Conservation (phyloP, 169 alveolate species). For the Plasmodium vinckei region DNA sequence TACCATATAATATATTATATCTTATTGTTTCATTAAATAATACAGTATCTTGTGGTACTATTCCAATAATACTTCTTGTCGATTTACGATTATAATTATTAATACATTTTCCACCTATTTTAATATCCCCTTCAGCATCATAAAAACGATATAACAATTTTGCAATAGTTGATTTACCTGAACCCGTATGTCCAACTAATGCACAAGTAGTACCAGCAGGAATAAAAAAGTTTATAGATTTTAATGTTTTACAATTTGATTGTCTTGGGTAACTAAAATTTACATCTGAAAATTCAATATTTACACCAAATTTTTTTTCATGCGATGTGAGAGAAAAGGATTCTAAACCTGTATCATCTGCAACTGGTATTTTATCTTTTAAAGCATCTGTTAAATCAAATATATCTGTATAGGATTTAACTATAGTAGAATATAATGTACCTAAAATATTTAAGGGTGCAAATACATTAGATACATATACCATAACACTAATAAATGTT, state of each 20-base stretch:
- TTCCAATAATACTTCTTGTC: conserved; percentile 79
- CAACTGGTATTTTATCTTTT: conserved; percentile 46
- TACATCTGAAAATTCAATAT: conserved; percentile 53
- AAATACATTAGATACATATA: conserved; percentile 79
- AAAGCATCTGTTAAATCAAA: conserved; percentile 43
- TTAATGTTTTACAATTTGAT: conserved; percentile 11
- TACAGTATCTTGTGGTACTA: conserved; percentile 93
- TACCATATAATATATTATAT: conserved; percentile 93
- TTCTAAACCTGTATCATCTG: conserved; percentile 40
- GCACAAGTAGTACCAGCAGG: conserved; percentile 81
- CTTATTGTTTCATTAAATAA: conserved; percentile 91
- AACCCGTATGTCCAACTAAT: conserved; percentile 85
- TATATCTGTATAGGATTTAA: conserved; percentile 70
- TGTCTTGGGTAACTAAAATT: conserved; percentile 46
- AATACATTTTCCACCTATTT: conserved; percentile 78
- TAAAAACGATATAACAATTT: conserved; percentile 82
- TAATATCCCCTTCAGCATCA: conserved; percentile 82
- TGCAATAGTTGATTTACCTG: conserved; percentile 85
- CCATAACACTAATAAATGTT: conserved; percentile 58
- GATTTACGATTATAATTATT: conserved; percentile 77
- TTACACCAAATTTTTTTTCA: conserved; percentile 71
- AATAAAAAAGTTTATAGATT: conserved; percentile 68
- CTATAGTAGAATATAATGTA: conserved; percentile 80
- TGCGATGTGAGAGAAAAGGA: conserved; percentile 43
- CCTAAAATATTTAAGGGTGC: conserved; percentile 83